Base-by-base conservation (phyloP, 2,329 filamentous ascomycete species). In the Verticillium nubilum region DNA sequence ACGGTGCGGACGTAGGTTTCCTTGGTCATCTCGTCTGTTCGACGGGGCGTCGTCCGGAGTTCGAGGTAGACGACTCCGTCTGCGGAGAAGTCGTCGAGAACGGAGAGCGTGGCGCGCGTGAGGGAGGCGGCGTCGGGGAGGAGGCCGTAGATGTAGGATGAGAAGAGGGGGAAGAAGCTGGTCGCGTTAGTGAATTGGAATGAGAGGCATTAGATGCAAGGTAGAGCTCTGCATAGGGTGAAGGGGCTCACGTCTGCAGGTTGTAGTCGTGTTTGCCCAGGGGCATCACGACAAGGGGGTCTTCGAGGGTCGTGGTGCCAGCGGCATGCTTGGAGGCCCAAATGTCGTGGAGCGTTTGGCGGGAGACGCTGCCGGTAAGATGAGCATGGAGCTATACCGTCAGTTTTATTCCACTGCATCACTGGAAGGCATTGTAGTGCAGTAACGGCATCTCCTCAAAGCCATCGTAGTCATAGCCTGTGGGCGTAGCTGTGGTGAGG, bases 31-130 rank as follows among this genome's bases (percentile, higher is more conserved):
- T 73, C 69, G 3, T 80, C 77, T 3, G 61, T 57, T 5, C 54
- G 54, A 58, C 91, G 84, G 1, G 91, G 91, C 1, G 90, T 95
- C 0, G 91, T 94, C 52, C 91, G 86, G 26, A 95, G 82, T 70
- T 96, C 91, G 13, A 93, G 80, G 69, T 95, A 94, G 59, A 84
- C 80, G 17, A 94, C 87, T 35, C 89, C 89, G 68, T 95, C 91
- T 27, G 72, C 70, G 56, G 82, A 78, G 67, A 95, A 96, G 66
- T 86, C 82, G 23, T 75, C 62, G 6, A 92, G 78, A 52, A 93
- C 89, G 5, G 83, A 80, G 50, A 74, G 76, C 1, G 90, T 92
- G 27, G 89, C 85, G 66, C 84, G 80, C 47, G 74, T 76, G 54
- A 91, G 75, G 64, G 85, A 85, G 3, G 78, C 72, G 12, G 80